These are phyloP conservation scores for Gilbertella persicaria DNA, from an alignment of 371 early-diverging fungal genomes.

Conservation along the genomic window DNA sequence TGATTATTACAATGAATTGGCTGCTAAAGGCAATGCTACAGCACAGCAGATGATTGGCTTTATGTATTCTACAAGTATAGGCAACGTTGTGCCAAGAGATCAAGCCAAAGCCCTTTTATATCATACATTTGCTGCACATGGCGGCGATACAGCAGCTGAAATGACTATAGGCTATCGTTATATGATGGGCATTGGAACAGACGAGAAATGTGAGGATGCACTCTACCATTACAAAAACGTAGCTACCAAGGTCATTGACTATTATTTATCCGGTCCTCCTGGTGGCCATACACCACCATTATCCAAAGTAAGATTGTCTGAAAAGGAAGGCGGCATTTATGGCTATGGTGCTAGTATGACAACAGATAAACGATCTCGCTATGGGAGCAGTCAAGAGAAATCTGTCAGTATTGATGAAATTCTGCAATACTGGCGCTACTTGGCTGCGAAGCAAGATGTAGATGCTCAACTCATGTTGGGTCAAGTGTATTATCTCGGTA, in stretches of 20 bases:
- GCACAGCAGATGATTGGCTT: conserved; percentile 91
- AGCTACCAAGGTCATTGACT: conserved; percentile 76
- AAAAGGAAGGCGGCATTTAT: conserved; percentile 81
- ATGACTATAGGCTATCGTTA: conserved; percentile 88
- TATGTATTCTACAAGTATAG: conserved; percentile 89
- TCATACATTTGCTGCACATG: conserved; percentile 83
- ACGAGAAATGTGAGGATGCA: conserved; percentile 77
- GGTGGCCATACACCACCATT: conserved; percentile 77
- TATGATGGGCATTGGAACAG: conserved; percentile 79
- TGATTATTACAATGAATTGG: conserved; percentile 58
- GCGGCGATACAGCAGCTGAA: conserved; percentile 73
- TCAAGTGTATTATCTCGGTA: conserved; percentile 81
- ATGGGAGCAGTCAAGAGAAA: conserved; percentile 23
- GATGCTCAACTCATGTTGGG: conserved; percentile 66
- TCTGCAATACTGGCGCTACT: conserved; percentile 74
- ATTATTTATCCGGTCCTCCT: conserved; percentile 79
- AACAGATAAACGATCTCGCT: conserved; percentile 29
- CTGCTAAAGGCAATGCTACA: conserved; percentile 73
- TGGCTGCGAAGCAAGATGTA: conserved; percentile 68
- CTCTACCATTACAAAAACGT: conserved; percentile 77
- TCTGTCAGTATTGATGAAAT: conserved; percentile 71
- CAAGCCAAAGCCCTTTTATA: conserved; percentile 77
- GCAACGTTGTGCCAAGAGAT: conserved; percentile 63
- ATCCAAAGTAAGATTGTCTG: conserved; percentile 71
- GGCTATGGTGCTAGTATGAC: conserved; percentile 70